Base-by-base conservation (phyloP, 2,329 filamentous ascomycete genomes). In the Stagonosporopsis chrysanthemi region DNA sequence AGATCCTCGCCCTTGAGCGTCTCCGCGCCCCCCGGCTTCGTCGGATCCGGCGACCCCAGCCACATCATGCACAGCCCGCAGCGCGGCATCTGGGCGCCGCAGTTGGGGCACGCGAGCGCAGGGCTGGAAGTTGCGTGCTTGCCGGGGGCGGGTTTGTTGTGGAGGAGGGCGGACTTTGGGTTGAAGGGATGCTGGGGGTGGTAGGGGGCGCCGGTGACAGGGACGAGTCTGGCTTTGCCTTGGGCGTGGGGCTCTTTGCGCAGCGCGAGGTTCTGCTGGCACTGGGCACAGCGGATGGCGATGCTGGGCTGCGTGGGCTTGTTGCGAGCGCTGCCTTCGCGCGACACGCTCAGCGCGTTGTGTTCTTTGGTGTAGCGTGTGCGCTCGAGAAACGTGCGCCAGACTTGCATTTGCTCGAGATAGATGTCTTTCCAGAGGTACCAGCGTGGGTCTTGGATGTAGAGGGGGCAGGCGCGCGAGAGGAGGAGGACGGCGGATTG, bases 361-460 rank as follows among this genome's bases (percentile, higher is more conserved):
- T 90, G 90, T 71, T 90, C 88, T 58, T 90, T 89, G 64, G 91
- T 88, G 76, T 92, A 94, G 67, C 88, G 89, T 52, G 90, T 89
- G 43, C 90, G 86, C 63, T 90, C 84, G 60, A 90, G 86, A 78
- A 91, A 93, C 52, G 86, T 78, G 51, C 84, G 83, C 85, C 85
- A 88, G 83, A 85, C 74, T 84, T 89, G 82, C 90, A 90, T 63
- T 82, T 88, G 78, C 35, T 90, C 83, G 66, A 91, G 87, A 46
- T 88, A 86, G 53, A 88, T 85, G 72, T 94, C 92, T 61, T 89
- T 88, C 89, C 91, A 94, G 52, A 88, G 86, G 9, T 83, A 82
- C 77, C 88, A 91, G 62, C 91, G 88, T 40, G 89, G 80, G 73
- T 95, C 91, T 74, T 90, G 85, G 63, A 94, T 87, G 75, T 91